These are phyloP conservation scores for Phalaenopsis hybrid DNA, from an alignment of 116 monocot genomes.

Conservation along the genomic window DNA sequence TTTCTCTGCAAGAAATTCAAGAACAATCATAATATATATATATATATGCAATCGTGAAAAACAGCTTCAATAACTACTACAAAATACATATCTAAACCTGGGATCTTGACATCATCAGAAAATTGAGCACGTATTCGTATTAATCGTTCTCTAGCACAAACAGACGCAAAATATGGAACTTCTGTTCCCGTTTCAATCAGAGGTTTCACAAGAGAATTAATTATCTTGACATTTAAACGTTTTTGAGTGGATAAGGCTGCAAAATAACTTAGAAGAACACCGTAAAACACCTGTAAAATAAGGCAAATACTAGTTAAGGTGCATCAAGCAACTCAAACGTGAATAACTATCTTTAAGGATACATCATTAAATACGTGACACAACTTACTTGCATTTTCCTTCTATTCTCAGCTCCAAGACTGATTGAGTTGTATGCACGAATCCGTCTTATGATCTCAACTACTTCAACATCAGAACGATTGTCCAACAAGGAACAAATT, in stretches of 20 bases:
- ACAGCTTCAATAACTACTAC: neutral
- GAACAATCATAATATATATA: neutral
- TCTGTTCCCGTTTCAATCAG: constrained; percentile 81
- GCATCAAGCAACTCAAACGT: neutral
- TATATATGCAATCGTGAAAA: neutral
- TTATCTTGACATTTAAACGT: constrained; percentile 47
- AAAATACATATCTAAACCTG: constrained; percentile 37
- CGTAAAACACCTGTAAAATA: constrained; percentile 77
- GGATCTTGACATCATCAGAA: constrained; percentile 52
- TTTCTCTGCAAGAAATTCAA: constrained; percentile 34
- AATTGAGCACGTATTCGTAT: constrained; percentile 43
- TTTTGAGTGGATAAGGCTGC: constrained; percentile 46
- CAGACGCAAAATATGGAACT: constrained; percentile 87
- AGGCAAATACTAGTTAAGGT: constrained; percentile 4
- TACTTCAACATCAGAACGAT: constrained; percentile 56
- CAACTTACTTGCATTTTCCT: constrained; percentile 83
- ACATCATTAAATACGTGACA: neutral
- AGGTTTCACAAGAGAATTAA: constrained; percentile 76
- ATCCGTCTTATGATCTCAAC: constrained; percentile 77
- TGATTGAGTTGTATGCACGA: constrained; percentile 76
- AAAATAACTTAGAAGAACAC: constrained; percentile 87
- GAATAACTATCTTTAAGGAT: neutral
- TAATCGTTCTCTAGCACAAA: constrained; percentile 72
- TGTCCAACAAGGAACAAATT: constrained; percentile 57
- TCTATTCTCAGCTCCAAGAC: constrained; percentile 61